These are phyloP conservation scores for Yamadazyma mexicana DNA, from an alignment of 1,139 yeast species.

Conservation along the genomic window DNA sequence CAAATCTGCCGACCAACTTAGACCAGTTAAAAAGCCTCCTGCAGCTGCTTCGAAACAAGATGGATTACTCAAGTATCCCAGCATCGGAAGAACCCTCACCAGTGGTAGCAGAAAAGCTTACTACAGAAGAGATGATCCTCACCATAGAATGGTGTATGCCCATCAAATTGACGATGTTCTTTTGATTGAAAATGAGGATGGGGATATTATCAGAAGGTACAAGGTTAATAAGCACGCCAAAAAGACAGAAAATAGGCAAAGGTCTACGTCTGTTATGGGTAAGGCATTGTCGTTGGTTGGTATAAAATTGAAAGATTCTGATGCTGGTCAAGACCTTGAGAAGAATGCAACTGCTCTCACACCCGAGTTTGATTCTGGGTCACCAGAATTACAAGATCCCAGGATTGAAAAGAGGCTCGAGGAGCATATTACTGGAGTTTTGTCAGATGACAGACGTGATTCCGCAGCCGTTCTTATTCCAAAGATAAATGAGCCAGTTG, in stretches of 20 bases:
- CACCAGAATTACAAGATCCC: constrained; percentile 19
- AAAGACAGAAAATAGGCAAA: constrained; percentile 14
- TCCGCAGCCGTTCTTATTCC: constrained; percentile 11
- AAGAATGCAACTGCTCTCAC: constrained; percentile 11
- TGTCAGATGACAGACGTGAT: constrained; percentile 13
- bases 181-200: constrained; percentile 86
- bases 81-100: constrained; percentile 7
- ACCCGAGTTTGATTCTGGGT: constrained; percentile 22
- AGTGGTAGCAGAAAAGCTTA: constrained; percentile 22
- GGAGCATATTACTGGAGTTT: constrained; percentile 24
- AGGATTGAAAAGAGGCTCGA: constrained; percentile 27
- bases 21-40: too few relatives aligned
- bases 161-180: constrained; percentile 65
- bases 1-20: constrained; percentile 1
- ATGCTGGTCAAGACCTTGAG: constrained; percentile 13
- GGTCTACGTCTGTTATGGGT: constrained; percentile 37
- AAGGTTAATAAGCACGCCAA: constrained; percentile 58
- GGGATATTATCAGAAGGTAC: constrained; percentile 85
- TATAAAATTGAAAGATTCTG: constrained; percentile 26
- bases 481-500: constrained; percentile 9
- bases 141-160: constrained; percentile 39
- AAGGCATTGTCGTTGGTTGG: constrained; percentile 57
- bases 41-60: too few relatives aligned
- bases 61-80: constrained; percentile 3
- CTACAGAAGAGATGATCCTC: constrained; percentile 32